These are phyloP conservation scores for Quercus robur DNA, from an alignment of 306 rosid species.

Conservation along the genomic window DNA sequence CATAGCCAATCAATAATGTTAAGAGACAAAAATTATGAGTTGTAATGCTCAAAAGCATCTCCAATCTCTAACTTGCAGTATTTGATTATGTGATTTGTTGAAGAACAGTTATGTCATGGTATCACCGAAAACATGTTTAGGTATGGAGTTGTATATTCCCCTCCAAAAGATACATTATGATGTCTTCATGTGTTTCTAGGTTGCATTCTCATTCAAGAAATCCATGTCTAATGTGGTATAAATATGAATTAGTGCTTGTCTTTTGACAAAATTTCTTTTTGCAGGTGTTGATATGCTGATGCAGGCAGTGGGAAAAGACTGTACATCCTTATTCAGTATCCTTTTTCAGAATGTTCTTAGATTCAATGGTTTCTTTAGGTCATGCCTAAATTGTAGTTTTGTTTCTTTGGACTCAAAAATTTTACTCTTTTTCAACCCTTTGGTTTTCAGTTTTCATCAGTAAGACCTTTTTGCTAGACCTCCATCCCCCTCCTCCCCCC, in stretches of 20 bases:
- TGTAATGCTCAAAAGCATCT: not conserved
- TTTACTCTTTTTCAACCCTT: not conserved
- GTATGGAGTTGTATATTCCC: not conserved
- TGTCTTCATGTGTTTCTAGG: not conserved
- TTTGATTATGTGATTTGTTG: not conserved
- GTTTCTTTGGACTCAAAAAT: not conserved
- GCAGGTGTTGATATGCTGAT: constrained; percentile 89
- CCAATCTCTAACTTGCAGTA: not conserved
- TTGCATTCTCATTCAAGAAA: not conserved
- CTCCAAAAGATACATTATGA: not conserved
- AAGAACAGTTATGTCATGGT: not conserved
- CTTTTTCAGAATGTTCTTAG: constrained; percentile 32
- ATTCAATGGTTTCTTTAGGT: constrained; percentile 2
- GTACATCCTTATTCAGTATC: constrained; percentile 94
- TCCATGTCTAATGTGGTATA: not conserved
- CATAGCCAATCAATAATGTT: not conserved
- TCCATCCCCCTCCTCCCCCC: too few species aligned
- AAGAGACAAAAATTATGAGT: not conserved
- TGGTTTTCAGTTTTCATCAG: not conserved
- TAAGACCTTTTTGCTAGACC: not conserved
- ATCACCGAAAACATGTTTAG: not conserved
- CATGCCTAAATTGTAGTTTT: not conserved
- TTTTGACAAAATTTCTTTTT: not conserved
- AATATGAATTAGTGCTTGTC: not conserved
- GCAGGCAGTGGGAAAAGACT: constrained; percentile 95